phyloP scores from a whole-genome alignment of 495 filamentous ascomycete genomes.

The Recurvomyces mirabilis region DNA sequence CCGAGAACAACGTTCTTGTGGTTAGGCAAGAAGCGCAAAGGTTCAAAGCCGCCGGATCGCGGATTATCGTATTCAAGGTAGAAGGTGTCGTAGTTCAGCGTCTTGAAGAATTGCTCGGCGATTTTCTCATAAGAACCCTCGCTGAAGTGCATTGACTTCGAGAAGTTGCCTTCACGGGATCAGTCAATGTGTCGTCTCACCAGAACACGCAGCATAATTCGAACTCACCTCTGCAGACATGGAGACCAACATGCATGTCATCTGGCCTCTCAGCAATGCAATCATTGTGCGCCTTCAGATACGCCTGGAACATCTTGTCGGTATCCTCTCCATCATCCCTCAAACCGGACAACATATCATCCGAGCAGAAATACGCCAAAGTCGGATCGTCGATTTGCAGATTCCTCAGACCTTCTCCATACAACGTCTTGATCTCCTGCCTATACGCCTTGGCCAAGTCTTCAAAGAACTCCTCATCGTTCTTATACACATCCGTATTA shows the following conservation, averaged over 20 bases:
- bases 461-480: constrained; percentile 27
- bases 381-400: constrained; percentile 34
- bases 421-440: constrained; percentile 28
- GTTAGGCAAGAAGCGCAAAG: constrained; percentile 28
- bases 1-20: constrained; percentile 33
- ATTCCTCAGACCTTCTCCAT: constrained; percentile 28
- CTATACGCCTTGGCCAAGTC: constrained; percentile 30
- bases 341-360: constrained; percentile 27
- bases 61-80: constrained; percentile 35
- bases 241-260: constrained; percentile 32
- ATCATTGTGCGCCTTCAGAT: constrained; percentile 29
- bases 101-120: constrained; percentile 31
- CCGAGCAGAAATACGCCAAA: constrained; percentile 32
- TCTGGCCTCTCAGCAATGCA: constrained; percentile 28
- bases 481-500: constrained; percentile 17
- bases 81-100: constrained; percentile 32
- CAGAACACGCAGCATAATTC: too few relatives aligned
- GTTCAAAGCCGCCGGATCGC: constrained; percentile 29
- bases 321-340: constrained; percentile 27
- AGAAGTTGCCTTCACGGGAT: constrained; percentile 21
- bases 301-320: constrained; percentile 25
- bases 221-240: constrained; percentile 31
- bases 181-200: too few relatives aligned
- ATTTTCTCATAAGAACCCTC: constrained; percentile 32
- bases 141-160: constrained; percentile 26